Evolutionary conservation across 345 rosid species (phyloP), one percentile per base, ranked within the genome.

Genomic region (Theobroma cacao): DNA sequence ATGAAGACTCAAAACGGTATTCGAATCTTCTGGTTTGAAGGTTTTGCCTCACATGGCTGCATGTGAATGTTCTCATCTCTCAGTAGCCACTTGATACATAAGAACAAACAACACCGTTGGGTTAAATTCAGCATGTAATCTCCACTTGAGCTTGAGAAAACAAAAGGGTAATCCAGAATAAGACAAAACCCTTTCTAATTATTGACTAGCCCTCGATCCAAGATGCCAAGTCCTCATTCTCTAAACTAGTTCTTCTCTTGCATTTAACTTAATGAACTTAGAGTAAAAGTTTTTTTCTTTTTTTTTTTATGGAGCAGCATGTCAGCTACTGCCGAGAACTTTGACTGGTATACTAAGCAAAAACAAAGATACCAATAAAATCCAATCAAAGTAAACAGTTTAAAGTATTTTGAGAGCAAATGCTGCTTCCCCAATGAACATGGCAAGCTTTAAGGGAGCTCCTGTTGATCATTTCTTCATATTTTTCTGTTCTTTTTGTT

Each of bases 21-120:
- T 20, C 7, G 28, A 36, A 64, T 64, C 43, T 7, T 0, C 43
- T 65, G 60, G 48, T 5, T 56, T 30, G 13, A 8, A 69, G 64
- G 64, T 52, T 67, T 77, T 55, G 22, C 22, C 17, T 60, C 77
- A 78, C 80, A 79, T 78, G 82, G 67, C 63, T 41, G 77, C 82
- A 82, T 79, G 77, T 79, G 80, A 71, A 30, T 17, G 45, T 33
- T 50, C 70, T 45, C 59, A 48, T 34, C 72, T 71, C 26, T 50
- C 61, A 73, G 14, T n/a, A 55, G 12, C 50, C 63, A 55, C 65
- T 36, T 55, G 24, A 24, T 20, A 22, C 60, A 48, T 31, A 20
- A n/a, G 22, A 71, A 71, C 18, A 52, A 71, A 71, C 45, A 71
- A 50, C 52, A 3, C 30, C 45, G 74, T 70, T 48, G 40, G 50